A percentile compares a stretch with the other conserved stretches of the same genome.
phyloP scores from a whole-genome alignment of 768 basidiomycete species.

The Auricularia cornea region DNA sequence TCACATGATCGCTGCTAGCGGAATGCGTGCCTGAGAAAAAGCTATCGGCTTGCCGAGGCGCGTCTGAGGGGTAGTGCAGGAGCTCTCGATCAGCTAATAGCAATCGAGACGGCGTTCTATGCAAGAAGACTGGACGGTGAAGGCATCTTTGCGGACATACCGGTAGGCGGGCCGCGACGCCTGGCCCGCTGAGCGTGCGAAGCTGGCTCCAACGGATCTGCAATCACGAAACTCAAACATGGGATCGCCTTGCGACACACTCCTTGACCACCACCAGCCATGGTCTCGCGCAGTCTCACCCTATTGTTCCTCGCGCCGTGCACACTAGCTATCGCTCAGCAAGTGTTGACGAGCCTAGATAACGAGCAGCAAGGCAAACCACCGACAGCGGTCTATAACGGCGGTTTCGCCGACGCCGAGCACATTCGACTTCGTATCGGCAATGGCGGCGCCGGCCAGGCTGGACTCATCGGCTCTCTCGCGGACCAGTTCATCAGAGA shows the following conservation, averaged over 20 bases:
- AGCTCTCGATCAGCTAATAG: too few relatives aligned
- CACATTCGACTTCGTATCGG: slow-evolving; percentile 37
- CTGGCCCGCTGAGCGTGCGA: neutral
- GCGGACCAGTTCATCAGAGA: slow-evolving; percentile 39
- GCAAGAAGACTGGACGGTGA: too few relatives aligned
- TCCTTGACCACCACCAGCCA: neutral
- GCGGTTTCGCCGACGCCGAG: slow-evolving; percentile 25
- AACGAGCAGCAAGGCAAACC: neutral
- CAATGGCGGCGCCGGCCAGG: slow-evolving; percentile 46
- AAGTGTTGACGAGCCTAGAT: neutral
- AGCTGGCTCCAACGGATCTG: neutral
- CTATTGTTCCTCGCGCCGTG: neutral
- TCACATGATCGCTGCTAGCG: too few relatives aligned
- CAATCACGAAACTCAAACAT: neutral
- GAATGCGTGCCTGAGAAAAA: too few relatives aligned
- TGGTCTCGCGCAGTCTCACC: neutral
- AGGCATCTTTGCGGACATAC: too few relatives aligned
- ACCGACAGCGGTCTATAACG: slow-evolving; percentile 29
- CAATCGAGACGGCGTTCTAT: too few relatives aligned
- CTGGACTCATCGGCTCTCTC: slow-evolving; percentile 40
- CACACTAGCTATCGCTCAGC: neutral
- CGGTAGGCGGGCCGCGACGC: neutral
- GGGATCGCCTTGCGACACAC: neutral
- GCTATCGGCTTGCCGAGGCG: too few relatives aligned
- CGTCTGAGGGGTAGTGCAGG: too few relatives aligned